Percentiles rank a stretch among this genome's conserved stretches.
Evolutionary conservation across 495 filamentous ascomycete species (phyloP).

Genomic region (Neurospora sp.): DNA sequence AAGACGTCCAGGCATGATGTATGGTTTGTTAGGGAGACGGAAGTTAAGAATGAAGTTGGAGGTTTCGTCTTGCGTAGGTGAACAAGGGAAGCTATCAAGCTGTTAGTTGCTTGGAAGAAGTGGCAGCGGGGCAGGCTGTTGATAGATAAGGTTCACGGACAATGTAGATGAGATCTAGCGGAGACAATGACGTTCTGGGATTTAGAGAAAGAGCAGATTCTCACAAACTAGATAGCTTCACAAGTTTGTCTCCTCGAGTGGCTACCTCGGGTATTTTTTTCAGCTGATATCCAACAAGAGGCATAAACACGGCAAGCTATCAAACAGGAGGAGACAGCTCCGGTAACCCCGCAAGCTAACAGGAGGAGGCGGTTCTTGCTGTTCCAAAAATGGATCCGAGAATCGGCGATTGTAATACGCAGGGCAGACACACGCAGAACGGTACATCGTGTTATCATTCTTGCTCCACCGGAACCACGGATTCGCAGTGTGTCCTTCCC

Average conservation of each 20-base stretch:
- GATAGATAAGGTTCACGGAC: neutral
- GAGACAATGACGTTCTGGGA: neutral
- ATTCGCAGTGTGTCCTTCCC: neutral
- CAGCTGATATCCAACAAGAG: neutral
- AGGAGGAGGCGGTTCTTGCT: neutral
- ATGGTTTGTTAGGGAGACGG: neutral
- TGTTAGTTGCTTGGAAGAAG: neutral
- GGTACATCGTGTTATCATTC: neutral
- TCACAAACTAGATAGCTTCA: neutral
- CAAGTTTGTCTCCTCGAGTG: neutral
- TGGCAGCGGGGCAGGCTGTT: neutral
- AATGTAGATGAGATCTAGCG: neutral
- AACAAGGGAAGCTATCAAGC: neutral
- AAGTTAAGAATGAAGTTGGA: neutral
- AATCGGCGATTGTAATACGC: neutral
- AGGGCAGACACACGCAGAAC: neutral
- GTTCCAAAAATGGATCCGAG: neutral
- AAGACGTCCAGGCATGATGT: constrained; percentile 47
- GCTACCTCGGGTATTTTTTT: neutral
- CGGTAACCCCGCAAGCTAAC: neutral
- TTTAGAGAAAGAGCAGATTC: neutral
- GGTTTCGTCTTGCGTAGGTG: neutral
- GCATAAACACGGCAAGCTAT: neutral
- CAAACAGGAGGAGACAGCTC: neutral
- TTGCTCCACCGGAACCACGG: neutral